Evolutionary conservation across 140 eudicot species (phyloP).

Genomic region (Senecio squalidus): DNA sequence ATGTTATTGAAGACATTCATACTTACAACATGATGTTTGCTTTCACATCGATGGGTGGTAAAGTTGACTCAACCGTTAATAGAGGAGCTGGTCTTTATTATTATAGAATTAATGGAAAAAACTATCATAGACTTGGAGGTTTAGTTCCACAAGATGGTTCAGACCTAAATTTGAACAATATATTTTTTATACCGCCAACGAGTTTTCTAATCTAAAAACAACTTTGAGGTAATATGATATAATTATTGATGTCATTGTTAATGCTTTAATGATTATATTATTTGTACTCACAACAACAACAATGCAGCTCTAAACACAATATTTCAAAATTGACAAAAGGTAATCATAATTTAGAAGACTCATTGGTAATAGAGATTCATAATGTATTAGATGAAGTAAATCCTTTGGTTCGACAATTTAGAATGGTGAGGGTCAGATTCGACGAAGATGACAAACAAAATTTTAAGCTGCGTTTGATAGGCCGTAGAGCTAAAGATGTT

Average conservation of each 20-base stretch:
- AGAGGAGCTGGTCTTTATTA: not conserved
- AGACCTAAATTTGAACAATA: not conserved
- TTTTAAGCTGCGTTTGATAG: not conserved
- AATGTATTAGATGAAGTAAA: not conserved
- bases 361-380: not conserved
- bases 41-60: not conserved
- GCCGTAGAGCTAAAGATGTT: not conserved
- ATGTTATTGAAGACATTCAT: not conserved
- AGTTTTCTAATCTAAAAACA: too few species aligned
- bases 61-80: not conserved
- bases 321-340: not conserved
- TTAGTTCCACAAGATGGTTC: not conserved
- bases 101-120: not conserved
- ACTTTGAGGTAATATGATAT: too few species aligned
- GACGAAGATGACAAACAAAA: not conserved
- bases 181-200: not conserved
- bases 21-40: not conserved
- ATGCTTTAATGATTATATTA: too few species aligned
- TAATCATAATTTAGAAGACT: not conserved
- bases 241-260: not conserved
- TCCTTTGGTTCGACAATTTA: not conserved
- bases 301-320: not conserved
- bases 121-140: not conserved
- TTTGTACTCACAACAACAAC: too few species aligned
- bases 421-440: not conserved